Percentiles rank a stretch among this genome's conserved stretches.
Evolutionary conservation across 2,329 filamentous ascomycete genomes (phyloP).

Genomic region (Dactylellina haptotyla): DNA sequence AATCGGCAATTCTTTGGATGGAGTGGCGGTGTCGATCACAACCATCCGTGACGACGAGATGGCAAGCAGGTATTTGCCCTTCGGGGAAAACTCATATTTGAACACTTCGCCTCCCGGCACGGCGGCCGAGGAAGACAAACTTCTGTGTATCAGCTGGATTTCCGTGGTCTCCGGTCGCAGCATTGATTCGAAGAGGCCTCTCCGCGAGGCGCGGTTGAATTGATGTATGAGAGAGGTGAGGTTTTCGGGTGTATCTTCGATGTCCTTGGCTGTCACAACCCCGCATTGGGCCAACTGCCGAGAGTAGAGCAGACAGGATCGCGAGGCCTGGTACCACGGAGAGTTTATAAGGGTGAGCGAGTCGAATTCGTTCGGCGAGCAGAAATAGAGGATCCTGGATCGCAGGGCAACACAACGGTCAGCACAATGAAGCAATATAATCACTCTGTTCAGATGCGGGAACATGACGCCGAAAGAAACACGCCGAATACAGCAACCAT

Average conservation of each 20-base stretch:
- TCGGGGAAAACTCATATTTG: slow-evolving; percentile 81
- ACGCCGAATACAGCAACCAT: no score
- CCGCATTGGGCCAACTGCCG: slow-evolving; percentile 72
- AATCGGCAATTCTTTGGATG: slow-evolving; percentile 61
- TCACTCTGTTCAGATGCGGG: no score
- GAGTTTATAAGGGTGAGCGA: slow-evolving; percentile 73
- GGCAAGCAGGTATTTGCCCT: slow-evolving; percentile 77
- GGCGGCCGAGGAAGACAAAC: slow-evolving; percentile 81
- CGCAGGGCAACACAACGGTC: slow-evolving; percentile 26
- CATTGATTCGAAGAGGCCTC: slow-evolving; percentile 81
- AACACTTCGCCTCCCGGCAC: slow-evolving; percentile 86
- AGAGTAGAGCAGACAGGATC: slow-evolving; percentile 72
- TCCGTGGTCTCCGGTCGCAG: slow-evolving; percentile 75
- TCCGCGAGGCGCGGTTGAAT: slow-evolving; percentile 77
- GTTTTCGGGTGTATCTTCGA: slow-evolving; percentile 63
- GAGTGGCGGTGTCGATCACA: slow-evolving; percentile 74
- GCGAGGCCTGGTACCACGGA: slow-evolving; percentile 73
- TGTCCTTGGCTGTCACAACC: slow-evolving; percentile 67
- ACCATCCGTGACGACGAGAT: slow-evolving; percentile 88
- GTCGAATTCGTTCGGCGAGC: slow-evolving; percentile 73
- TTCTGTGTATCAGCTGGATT: slow-evolving; percentile 83
- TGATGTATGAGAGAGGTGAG: slow-evolving; percentile 71
- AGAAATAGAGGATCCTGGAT: slow-evolving; percentile 69
- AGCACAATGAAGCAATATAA: no score
- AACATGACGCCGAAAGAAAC: no score